Conservation (phyloP, 495 filamentous ascomycete species). For the Collariella sp. region DNA sequence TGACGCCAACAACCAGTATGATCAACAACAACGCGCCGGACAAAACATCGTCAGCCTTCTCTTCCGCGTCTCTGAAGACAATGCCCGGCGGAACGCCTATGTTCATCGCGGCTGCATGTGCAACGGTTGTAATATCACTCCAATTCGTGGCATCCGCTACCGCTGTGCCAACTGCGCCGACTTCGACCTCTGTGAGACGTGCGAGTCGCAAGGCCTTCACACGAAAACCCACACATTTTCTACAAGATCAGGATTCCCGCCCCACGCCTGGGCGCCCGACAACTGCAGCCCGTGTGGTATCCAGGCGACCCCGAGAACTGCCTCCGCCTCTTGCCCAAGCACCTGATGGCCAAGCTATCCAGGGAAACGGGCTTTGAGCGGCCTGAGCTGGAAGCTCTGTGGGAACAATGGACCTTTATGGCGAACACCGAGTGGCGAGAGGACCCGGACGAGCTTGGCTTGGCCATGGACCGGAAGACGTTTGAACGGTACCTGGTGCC, state of each 20-base stretch:
- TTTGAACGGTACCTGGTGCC: constrained; percentile 88
- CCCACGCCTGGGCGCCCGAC: constrained; percentile 40
- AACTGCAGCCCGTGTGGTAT: constrained; percentile 78
- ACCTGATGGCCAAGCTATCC: constrained; percentile 55
- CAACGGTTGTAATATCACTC: constrained; percentile 74
- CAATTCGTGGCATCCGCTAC: constrained; percentile 87
- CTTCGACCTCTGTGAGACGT: constrained; percentile 84
- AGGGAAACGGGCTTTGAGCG: constrained; percentile 69
- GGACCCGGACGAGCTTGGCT: constrained; percentile 64
- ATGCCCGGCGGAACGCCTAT: constrained; percentile 73
- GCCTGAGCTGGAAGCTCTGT: constrained; percentile 80
- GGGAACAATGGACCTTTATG: constrained; percentile 92
- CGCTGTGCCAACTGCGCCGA: constrained; percentile 88
- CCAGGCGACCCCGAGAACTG: constrained; percentile 70
- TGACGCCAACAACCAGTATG: constrained; percentile 27
- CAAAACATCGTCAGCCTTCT: constrained; percentile 65
- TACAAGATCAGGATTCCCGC: constrained; percentile 62
- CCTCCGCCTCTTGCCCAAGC: constrained; percentile 51
- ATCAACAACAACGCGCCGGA: constrained; percentile 49
- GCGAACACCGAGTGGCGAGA: constrained; percentile 78
- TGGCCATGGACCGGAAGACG: constrained; percentile 83
- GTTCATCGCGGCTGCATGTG: constrained; percentile 92
- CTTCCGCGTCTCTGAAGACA: constrained; percentile 75
- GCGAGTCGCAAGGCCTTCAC: constrained; percentile 77
- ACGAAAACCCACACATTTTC: constrained; percentile 93